phyloP scores from a whole-genome alignment of 805 yeast genomes.

The Dipodascus geniculatus region DNA sequence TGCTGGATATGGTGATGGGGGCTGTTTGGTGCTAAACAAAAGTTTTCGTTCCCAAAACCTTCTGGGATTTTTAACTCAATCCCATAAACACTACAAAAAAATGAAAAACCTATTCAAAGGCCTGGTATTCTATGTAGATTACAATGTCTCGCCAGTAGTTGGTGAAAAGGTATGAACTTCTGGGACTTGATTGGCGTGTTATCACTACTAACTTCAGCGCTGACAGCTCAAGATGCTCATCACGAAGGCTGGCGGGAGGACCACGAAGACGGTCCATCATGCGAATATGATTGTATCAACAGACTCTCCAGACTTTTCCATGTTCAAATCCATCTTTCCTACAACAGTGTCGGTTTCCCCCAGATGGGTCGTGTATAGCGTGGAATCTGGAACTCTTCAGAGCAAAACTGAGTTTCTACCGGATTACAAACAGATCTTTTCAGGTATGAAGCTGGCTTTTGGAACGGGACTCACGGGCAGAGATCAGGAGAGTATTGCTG shows the following conservation, averaged over 20 bases:
- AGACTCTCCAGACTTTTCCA: neutral
- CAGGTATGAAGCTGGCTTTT: neutral
- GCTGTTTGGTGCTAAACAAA: too few species aligned
- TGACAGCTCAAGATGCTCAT: neutral
- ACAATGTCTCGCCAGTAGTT: neutral
- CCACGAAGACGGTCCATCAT: neutral
- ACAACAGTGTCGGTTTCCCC: neutral
- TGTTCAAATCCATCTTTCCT: neutral
- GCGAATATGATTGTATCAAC: neutral
- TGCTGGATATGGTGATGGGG: too few species aligned
- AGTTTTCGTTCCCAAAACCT: too few species aligned
- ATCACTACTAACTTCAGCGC: neutral
- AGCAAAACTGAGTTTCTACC: neutral
- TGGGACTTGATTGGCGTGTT: neutral
- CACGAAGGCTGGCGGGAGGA: neutral
- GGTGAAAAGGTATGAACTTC: neutral
- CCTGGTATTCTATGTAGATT: neutral
- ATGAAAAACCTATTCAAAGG: neutral
- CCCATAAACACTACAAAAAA: too few species aligned
- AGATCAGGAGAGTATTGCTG: neutral
- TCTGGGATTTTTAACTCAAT: too few species aligned
- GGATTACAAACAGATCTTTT: neutral
- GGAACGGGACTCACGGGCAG: neutral
- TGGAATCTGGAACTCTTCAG: neutral
- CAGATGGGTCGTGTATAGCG: neutral